Evolutionary conservation across 495 filamentous ascomycete genomes (phyloP).

Genomic region (Xylaria palmicola): DNA sequence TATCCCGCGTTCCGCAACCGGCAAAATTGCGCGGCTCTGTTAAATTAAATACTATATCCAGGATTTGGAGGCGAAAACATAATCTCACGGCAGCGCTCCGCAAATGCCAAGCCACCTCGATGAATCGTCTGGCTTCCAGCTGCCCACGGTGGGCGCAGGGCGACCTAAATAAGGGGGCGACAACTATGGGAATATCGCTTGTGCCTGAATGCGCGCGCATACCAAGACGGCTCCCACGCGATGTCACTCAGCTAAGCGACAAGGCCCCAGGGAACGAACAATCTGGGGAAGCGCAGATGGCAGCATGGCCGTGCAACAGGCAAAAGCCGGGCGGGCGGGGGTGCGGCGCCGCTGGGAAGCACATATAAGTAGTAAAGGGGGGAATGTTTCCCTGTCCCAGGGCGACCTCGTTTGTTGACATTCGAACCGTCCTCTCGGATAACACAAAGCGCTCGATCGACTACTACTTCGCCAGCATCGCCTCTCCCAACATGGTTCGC

Average conservation of each 20-base stretch:
- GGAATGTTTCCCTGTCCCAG: not conserved
- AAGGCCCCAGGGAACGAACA: not conserved
- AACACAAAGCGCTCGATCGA: conserved; percentile 16
- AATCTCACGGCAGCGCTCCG: conserved; percentile 3
- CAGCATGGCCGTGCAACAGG: not conserved
- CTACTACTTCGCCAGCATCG: conserved; percentile 3
- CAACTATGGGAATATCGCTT: conserved; percentile 6
- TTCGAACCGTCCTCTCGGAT: conserved; percentile 3
- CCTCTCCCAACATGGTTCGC: conserved; percentile 39
- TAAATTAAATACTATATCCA: conserved; percentile 29
- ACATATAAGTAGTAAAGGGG: conserved; percentile 4
- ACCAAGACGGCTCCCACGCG: not conserved
- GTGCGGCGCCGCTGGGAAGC: conserved; percentile 2
- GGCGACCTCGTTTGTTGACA: conserved; percentile 1
- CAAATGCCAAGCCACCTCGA: conserved; percentile 26
- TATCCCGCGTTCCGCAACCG: conserved; percentile 1
- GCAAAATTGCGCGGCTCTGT: conserved; percentile 20
- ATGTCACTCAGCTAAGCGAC: not conserved
- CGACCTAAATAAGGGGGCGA: not conserved
- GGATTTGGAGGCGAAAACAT: conserved; percentile 21
- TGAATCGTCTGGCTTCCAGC: not conserved
- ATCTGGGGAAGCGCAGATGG: not conserved
- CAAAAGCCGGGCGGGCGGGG: conserved; percentile 7
- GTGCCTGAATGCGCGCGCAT: conserved; percentile 7
- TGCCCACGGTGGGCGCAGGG: conserved; percentile 1